These are phyloP conservation scores for Fusarium piperis DNA, from an alignment of 2,329 filamentous ascomycete species.

Conservation along the genomic window DNA sequence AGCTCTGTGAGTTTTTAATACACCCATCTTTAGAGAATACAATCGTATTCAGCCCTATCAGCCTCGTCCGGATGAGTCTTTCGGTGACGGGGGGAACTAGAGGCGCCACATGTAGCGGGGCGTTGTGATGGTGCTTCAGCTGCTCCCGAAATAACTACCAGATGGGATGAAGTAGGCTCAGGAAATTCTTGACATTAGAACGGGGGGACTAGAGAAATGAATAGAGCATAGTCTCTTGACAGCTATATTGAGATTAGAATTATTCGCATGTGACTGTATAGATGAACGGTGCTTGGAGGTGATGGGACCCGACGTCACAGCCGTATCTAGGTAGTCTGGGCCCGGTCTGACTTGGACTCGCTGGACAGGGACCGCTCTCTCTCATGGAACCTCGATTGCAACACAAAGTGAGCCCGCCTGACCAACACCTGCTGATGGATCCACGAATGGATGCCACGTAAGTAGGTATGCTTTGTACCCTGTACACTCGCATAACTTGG, in stretches of 20 bases:
- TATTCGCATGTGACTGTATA: background rate
- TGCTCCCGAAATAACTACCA: background rate
- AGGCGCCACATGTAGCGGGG: background rate
- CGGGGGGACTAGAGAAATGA: background rate
- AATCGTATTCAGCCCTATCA: background rate
- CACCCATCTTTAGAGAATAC: background rate
- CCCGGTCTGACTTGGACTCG: background rate
- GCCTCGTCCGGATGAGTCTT: constrained; percentile 21
- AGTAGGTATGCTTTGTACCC: background rate
- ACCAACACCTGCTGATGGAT: constrained; percentile 4
- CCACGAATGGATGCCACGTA: background rate
- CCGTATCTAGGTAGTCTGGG: too few relatives aligned
- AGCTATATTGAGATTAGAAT: background rate
- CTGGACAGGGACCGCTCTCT: background rate
- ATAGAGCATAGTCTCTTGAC: background rate
- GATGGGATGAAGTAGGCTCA: background rate
- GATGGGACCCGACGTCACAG: too few relatives aligned
- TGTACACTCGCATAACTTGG: background rate
- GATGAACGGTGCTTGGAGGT: background rate
- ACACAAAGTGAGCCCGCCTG: constrained; percentile 20
- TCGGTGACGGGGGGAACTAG: constrained; percentile 15
- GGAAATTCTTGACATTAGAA: background rate
- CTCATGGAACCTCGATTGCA: background rate
- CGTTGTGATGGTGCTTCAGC: background rate
- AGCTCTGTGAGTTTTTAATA: background rate